Evolutionary conservation across 2,329 filamentous ascomycete species (phyloP).

Genomic region (Aureobasidium sp.): DNA sequence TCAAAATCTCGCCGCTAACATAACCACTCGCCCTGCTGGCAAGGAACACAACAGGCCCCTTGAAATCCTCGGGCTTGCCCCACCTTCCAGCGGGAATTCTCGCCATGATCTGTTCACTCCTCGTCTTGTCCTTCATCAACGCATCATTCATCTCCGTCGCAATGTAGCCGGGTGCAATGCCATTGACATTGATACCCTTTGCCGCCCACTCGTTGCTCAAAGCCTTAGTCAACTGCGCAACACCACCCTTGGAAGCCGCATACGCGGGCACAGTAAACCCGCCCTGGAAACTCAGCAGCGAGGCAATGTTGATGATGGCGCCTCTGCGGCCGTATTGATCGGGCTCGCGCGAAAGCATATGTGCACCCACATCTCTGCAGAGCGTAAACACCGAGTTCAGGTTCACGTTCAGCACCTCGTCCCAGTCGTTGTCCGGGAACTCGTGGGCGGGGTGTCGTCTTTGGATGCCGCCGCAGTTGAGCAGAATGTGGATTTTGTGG

Average conservation of each 20-base stretch:
- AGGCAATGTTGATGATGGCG: slow-evolving; percentile 76
- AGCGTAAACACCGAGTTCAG: slow-evolving; percentile 72
- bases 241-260: slow-evolving; percentile 74
- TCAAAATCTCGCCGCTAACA: slow-evolving; percentile 71
- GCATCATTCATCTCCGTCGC: slow-evolving; percentile 92
- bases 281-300: slow-evolving; percentile 74
- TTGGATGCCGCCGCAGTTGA: slow-evolving; percentile 86
- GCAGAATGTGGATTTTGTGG: slow-evolving; percentile 61
- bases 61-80: slow-evolving; percentile 80
- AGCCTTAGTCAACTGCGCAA: slow-evolving; percentile 76
- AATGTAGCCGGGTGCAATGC: slow-evolving; percentile 83
- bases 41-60: slow-evolving; percentile 69
- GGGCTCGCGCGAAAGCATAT: slow-evolving; percentile 56
- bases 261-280: slow-evolving; percentile 85
- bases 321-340: slow-evolving; percentile 49
- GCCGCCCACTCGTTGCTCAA: slow-evolving; percentile 78
- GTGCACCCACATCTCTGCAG: slow-evolving; percentile 64
- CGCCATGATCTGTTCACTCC: slow-evolving; percentile 64
- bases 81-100: slow-evolving; percentile 78
- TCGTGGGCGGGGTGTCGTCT: slow-evolving; percentile 63
- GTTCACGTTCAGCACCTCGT: slow-evolving; percentile 79
- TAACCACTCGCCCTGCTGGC: slow-evolving; percentile 70
- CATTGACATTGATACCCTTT: slow-evolving; percentile 77
- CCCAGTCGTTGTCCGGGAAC: slow-evolving; percentile 71
- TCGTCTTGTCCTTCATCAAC: slow-evolving; percentile 60